phyloP scores from a whole-genome alignment of 495 filamentous ascomycete genomes.

The Ascodesmis nigricans region DNA sequence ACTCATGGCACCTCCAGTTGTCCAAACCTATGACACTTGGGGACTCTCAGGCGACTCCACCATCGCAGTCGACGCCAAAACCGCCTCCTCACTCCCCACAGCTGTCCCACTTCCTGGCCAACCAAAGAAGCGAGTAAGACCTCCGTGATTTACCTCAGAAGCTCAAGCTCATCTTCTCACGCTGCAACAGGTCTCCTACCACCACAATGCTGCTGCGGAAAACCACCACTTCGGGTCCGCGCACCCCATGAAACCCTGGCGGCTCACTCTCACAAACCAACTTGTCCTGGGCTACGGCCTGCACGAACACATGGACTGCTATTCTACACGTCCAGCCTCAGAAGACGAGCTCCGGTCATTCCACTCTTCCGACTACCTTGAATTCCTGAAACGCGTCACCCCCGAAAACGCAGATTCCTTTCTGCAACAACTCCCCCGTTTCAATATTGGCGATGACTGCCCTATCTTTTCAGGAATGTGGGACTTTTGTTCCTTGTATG shows the following conservation, averaged over 20 bases:
- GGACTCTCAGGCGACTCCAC: slow-evolving; percentile 13
- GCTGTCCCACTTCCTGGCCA: slow-evolving; percentile 3
- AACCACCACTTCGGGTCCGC: slow-evolving; percentile 84
- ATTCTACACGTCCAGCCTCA: slow-evolving; percentile 57
- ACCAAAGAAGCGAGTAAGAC: neutral
- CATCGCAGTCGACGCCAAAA: slow-evolving; percentile 18
- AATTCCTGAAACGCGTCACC: slow-evolving; percentile 68
- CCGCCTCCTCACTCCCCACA: slow-evolving; percentile 14
- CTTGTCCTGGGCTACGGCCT: slow-evolving; percentile 85
- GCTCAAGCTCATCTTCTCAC: neutral
- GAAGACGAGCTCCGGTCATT: slow-evolving; percentile 74
- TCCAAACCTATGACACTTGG: slow-evolving; percentile 21
- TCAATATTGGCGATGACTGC: slow-evolving; percentile 95
- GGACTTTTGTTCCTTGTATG: slow-evolving; percentile 94
- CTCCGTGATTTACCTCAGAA: neutral
- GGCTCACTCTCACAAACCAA: slow-evolving; percentile 81
- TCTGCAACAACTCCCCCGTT: slow-evolving; percentile 72
- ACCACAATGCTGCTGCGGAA: slow-evolving; percentile 88
- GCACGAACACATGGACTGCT: slow-evolving; percentile 87
- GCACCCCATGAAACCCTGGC: slow-evolving; percentile 98
- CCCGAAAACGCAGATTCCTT: slow-evolving; percentile 94
- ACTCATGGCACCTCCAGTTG: slow-evolving; percentile 8
- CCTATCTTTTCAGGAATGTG: slow-evolving; percentile 96
- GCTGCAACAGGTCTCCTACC: slow-evolving; percentile 54
- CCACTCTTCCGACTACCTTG: slow-evolving; percentile 71